Evolutionary conservation across 345 rosid genomes (phyloP).

Genomic region (Nasturtium officinale): DNA sequence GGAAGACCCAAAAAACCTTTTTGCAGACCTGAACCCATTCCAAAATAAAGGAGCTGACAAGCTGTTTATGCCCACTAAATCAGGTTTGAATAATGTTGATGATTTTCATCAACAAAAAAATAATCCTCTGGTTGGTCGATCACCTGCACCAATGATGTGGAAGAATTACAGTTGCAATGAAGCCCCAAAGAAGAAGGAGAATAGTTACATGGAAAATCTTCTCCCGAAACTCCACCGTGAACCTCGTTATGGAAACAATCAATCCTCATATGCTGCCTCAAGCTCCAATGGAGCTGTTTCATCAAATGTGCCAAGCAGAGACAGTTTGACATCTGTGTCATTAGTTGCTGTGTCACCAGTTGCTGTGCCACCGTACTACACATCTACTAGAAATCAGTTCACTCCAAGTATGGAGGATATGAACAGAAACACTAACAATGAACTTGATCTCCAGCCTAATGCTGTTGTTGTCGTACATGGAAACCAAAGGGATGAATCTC

Average conservation of each 20-base stretch:
- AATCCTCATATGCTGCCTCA: slow-evolving; percentile 56
- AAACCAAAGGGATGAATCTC: slow-evolving; percentile 51
- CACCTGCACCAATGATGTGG: slow-evolving; percentile 82
- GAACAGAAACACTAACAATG: slow-evolving; percentile 43
- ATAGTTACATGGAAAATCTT: slow-evolving; percentile 64
- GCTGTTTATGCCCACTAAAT: slow-evolving; percentile 55
- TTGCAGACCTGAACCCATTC: slow-evolving; percentile 95
- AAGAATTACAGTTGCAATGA: slow-evolving; percentile 85
- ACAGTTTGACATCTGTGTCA: slow-evolving; percentile 48
- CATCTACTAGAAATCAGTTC: slow-evolving; percentile 49
- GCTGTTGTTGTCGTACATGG: slow-evolving; percentile 37
- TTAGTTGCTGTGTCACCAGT: slow-evolving; percentile 45
- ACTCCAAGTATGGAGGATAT: slow-evolving; percentile 47
- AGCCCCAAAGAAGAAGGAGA: slow-evolving; percentile 76
- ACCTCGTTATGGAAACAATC: slow-evolving; percentile 57
- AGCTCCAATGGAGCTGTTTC: slow-evolving; percentile 49
- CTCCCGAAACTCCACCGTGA: slow-evolving; percentile 74
- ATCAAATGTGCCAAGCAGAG: slow-evolving; percentile 47
- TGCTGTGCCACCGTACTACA: slow-evolving; percentile 46
- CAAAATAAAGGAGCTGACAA: slow-evolving; percentile 83
- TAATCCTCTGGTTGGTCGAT: slow-evolving; percentile 59
- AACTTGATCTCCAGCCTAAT: slow-evolving; percentile 47
- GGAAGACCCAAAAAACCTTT: slow-evolving; percentile 78
- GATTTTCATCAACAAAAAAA: slow-evolving; percentile 63
- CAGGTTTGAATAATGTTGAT: slow-evolving; percentile 56